Percentiles rank a stretch among this genome's conserved stretches.
These are phyloP conservation scores for Chaetomiaceae sp. DNA, from an alignment of 2,329 filamentous ascomycete species.

Conservation along the genomic window DNA sequence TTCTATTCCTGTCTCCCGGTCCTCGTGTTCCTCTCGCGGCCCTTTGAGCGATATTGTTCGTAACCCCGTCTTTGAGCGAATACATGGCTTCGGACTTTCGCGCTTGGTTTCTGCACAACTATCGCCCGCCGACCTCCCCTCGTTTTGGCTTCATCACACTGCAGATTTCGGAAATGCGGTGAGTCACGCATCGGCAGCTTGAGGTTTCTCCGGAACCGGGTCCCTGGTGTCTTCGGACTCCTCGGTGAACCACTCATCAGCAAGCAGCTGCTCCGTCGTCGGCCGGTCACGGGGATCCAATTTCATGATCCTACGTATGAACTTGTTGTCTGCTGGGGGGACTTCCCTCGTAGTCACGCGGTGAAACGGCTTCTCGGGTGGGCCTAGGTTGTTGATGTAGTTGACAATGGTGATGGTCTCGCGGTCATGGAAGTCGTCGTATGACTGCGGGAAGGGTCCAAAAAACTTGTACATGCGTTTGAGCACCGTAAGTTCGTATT, in stretches of 20 bases:
- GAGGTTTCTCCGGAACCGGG: constrained; percentile 5
- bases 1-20: too few species aligned
- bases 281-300: constrained; percentile 29
- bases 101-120: too few species aligned
- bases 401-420: constrained; percentile 20
- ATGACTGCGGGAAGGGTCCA: constrained; percentile 23
- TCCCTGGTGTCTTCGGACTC: constrained; percentile 24
- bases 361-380: constrained; percentile 24
- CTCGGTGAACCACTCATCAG: constrained; percentile 29
- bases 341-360: constrained; percentile 22
- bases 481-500: constrained; percentile 26
- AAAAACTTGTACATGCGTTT: constrained; percentile 27
- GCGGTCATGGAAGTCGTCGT: constrained; percentile 21
- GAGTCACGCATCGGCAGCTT: neutral
- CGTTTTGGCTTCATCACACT: too few species aligned
- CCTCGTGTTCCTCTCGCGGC: too few species aligned
- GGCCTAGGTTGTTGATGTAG: constrained; percentile 22
- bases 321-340: constrained; percentile 24
- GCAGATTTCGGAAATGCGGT: too few species aligned
- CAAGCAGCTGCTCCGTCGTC: constrained; percentile 26
- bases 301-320: constrained; percentile 29
- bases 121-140: too few species aligned
- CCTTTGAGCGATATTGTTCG: too few species aligned
- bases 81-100: too few species aligned
- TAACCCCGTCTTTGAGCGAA: too few species aligned